Evolutionary conservation across 2,329 filamentous ascomycete species (phyloP), one percentile per base, ranked within the genome.

Genomic region (Leptosphaerulina australis): DNA sequence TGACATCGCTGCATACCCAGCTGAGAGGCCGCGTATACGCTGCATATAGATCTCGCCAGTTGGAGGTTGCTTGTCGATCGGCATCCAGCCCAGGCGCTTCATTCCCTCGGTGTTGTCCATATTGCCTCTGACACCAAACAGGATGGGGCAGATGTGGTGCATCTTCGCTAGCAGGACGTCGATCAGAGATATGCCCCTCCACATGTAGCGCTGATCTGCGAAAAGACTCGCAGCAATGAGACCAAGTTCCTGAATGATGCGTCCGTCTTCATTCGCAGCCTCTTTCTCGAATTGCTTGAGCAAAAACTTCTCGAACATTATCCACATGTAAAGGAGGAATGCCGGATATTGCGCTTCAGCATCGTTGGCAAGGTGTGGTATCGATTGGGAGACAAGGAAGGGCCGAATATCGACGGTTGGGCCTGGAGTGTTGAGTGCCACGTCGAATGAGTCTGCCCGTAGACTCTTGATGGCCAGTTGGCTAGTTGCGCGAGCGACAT

Each of bases 121-220:
- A 55, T 79, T 85, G 18, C 90, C 92, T 33, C 84, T 81, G 58
- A 92, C 84, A 14, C 93, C 93, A 69, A 95, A 97, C 0, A 99
- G 78, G 1, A 91, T 86, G 0, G 94, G 93, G 63, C 91, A 96
- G 3, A 84, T 80, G 12, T 88, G 79, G 52, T 91, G 85, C 64
- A 90, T 88, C 72, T 97, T 97, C 45, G 92, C 87, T 64, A 96
- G 87, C 22, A 97, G 79, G 51, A 97, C 89, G 67, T 95, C 90
- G 43, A 91, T 86, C 50, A 96, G 78, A 1, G 86, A 81, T 37
- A 81, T 74, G 7, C 84, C 87, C 40, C 86, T 81, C 80, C 85
- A 88, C 44, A 82, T 77, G 65, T 90, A 88, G 12, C 83, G 79
- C 14, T 83, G 79, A 43, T 82, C 79, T 1, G 88, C 87, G 68